Conservation (phyloP, 177 flowering plant species). For the Telopea speciosissima region DNA sequence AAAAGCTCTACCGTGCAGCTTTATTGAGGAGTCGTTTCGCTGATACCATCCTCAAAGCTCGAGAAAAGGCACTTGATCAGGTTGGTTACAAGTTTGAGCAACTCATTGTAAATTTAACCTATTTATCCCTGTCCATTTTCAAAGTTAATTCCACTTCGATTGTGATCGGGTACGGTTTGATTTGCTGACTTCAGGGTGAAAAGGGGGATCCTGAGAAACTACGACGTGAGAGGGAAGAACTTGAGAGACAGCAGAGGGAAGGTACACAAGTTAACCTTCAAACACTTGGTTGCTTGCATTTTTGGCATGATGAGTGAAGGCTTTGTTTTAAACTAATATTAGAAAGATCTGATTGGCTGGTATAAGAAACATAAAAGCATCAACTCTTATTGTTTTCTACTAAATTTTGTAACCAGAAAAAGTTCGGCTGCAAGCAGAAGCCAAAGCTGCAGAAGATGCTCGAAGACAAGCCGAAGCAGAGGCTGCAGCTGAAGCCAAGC, state of each 20-base stretch:
- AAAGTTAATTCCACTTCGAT: slow-evolving; percentile 1
- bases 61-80: slow-evolving; percentile 70
- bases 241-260: slow-evolving; percentile 58
- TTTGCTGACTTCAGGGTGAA: slow-evolving; percentile 43
- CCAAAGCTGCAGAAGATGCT: slow-evolving; percentile 87
- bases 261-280: slow-evolving; percentile 31
- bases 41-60: slow-evolving; percentile 81
- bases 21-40: slow-evolving; percentile 67
- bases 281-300: background rate
- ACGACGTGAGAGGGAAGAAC: slow-evolving; percentile 65
- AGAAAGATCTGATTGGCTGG: too few species aligned
- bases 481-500: slow-evolving; percentile 74
- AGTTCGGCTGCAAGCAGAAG: slow-evolving; percentile 83
- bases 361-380: background rate
- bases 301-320: background rate
- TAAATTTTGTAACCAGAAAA: slow-evolving; percentile 39
- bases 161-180: slow-evolving; percentile 13
- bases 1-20: slow-evolving; percentile 74
- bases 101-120: background rate
- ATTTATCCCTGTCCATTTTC: background rate
- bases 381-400: background rate
- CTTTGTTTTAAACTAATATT: too few species aligned
- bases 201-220: slow-evolving; percentile 77
- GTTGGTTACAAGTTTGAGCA: slow-evolving; percentile 24
- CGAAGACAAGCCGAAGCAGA: slow-evolving; percentile 61